A percentile compares a stretch with the other conserved stretches of the same genome.
These are phyloP conservation scores for Umbelopsis vinacea DNA, from an alignment of 192 early-diverging fungal species.

Conservation along the genomic window DNA sequence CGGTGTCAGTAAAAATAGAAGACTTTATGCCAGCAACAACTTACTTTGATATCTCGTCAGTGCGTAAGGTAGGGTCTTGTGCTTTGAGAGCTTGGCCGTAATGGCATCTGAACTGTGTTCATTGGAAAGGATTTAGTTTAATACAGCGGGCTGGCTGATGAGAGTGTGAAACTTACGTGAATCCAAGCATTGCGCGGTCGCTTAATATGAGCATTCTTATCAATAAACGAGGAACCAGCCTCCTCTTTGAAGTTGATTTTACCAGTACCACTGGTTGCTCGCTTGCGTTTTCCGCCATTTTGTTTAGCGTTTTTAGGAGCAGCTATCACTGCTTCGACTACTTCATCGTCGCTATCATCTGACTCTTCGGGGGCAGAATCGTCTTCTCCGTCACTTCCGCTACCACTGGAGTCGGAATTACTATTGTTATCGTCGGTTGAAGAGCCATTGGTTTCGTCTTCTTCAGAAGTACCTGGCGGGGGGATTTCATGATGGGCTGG, in stretches of 20 bases:
- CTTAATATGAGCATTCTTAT: constrained; percentile 45
- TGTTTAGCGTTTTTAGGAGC: background rate
- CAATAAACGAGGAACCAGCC: constrained; percentile 18
- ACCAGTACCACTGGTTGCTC: background rate
- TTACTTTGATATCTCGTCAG: constrained; percentile 48
- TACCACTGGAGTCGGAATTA: background rate
- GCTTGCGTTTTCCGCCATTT: background rate
- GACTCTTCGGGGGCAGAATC: background rate
- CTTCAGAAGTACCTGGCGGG: background rate
- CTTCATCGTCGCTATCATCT: background rate
- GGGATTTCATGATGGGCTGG: background rate
- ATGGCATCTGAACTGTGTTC: constrained; percentile 44
- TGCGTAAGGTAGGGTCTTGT: constrained; percentile 42
- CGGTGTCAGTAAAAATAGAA: background rate
- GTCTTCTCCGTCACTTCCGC: constrained; percentile 3
- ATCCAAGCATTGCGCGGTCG: constrained; percentile 46
- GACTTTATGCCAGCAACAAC: background rate
- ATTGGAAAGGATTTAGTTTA: constrained; percentile 6
- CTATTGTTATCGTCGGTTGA: background rate
- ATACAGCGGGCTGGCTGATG: no score
- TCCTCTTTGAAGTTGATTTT: constrained; percentile 8
- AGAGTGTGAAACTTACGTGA: constrained; percentile 28
- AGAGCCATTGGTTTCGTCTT: background rate
- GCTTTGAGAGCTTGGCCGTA: constrained; percentile 45
- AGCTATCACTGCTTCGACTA: background rate